Evolutionary conservation across 192 early-diverging fungal genomes (phyloP).

Genomic region (Allomyces arbusculus): DNA sequence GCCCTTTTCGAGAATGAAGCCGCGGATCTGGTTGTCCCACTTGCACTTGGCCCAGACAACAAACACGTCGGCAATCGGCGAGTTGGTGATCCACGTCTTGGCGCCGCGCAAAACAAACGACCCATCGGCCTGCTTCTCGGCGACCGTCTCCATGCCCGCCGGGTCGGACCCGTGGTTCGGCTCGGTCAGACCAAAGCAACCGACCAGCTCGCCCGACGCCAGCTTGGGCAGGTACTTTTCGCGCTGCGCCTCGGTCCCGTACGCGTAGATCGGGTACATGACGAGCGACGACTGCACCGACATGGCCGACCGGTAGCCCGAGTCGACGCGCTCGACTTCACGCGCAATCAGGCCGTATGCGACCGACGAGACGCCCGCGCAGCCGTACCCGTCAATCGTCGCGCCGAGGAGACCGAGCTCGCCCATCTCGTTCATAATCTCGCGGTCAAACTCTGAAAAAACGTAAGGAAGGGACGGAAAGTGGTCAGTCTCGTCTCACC

Average conservation of each 20-base stretch:
- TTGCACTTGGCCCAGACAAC: conserved; percentile 75
- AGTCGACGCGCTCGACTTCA: conserved; percentile 89
- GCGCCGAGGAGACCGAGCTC: conserved; percentile 77
- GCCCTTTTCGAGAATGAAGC: conserved; percentile 88
- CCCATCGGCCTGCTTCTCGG: conserved; percentile 42
- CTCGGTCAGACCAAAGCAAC: conserved; percentile 90
- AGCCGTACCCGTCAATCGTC: conserved; percentile 91
- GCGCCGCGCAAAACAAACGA: conserved; percentile 63
- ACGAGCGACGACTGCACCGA: conserved; percentile 95
- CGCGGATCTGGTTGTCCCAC: conserved; percentile 44
- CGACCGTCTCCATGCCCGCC: conserved; percentile 75
- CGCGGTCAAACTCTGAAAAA: conserved; percentile 52
- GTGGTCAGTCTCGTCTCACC: no score
- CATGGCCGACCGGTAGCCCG: conserved; percentile 95
- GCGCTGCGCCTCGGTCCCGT: conserved; percentile 70
- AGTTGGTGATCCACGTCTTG: conserved; percentile 99
- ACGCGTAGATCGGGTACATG: conserved; percentile 94
- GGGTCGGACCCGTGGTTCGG: conserved; percentile 96
- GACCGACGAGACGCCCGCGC: conserved; percentile 88
- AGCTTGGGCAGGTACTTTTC: conserved; percentile 78
- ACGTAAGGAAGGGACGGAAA: no score
- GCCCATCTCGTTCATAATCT: conserved; percentile 88
- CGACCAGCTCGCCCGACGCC: conserved; percentile 70
- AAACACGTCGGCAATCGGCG: conserved; percentile 90
- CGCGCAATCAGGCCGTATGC: conserved; percentile 91